phyloP scores from a whole-genome alignment of 768 basidiomycete species.

The Phylloporus rhodoxanthus region DNA sequence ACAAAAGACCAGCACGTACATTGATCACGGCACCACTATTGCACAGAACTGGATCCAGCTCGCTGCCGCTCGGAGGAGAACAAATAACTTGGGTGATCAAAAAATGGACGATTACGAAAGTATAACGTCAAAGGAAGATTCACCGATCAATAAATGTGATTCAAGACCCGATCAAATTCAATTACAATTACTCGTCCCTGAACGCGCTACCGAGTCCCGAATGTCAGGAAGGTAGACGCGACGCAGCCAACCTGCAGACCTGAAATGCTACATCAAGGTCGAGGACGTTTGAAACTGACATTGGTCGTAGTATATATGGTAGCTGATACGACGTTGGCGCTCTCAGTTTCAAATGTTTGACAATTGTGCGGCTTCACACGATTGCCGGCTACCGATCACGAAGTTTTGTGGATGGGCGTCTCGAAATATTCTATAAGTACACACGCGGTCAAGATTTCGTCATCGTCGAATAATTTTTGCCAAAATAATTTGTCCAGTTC shows the following conservation, averaged over 20 bases:
- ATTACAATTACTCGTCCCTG: neutral
- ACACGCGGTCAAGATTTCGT: neutral
- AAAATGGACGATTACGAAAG: constrained; percentile 8
- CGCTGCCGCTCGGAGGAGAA: constrained; percentile 1
- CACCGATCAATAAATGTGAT: neutral
- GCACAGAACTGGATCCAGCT: neutral
- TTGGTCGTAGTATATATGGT: neutral
- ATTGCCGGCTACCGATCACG: neutral
- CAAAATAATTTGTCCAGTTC: neutral
- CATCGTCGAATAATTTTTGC: neutral
- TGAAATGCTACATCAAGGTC: neutral
- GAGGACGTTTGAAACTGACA: neutral
- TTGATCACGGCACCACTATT: neutral
- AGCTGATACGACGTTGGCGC: too few species aligned
- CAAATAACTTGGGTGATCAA: neutral
- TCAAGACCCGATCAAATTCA: neutral
- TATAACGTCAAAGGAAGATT: neutral
- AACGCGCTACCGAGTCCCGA: neutral
- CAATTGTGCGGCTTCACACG: neutral
- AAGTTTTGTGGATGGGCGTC: neutral
- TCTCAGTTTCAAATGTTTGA: neutral
- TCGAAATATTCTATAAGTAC: neutral
- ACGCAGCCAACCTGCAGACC: neutral
- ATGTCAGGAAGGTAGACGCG: neutral
- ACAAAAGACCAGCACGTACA: neutral